Conservation (phyloP, 345 rosid species). For the Passiflora organensis region DNA sequence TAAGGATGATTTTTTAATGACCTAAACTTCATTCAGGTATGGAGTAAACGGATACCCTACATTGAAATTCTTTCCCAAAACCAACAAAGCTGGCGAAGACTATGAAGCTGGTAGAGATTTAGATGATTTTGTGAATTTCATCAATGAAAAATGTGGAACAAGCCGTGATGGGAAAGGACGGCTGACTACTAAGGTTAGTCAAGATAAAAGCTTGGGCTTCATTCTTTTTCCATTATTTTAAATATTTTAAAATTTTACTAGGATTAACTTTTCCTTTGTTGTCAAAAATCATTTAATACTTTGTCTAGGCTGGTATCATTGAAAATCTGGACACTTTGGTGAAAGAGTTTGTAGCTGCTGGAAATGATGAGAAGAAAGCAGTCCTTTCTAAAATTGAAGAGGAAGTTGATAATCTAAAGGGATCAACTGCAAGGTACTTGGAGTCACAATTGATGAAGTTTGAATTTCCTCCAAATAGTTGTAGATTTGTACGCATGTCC, state of each 20-base stretch:
- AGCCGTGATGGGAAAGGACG: slow-evolving; percentile 87
- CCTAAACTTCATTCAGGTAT: slow-evolving; percentile 36
- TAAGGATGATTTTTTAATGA: background rate
- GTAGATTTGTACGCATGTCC: background rate
- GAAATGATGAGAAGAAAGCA: slow-evolving; percentile 66
- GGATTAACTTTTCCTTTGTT: background rate
- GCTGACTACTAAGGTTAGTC: slow-evolving; percentile 64
- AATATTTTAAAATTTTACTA: no score
- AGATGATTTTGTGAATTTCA: slow-evolving; percentile 79
- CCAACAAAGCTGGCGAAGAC: slow-evolving; percentile 91
- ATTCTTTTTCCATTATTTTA: no score
- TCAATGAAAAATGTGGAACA: slow-evolving; percentile 77
- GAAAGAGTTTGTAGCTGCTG: slow-evolving; percentile 77
- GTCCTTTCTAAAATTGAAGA: slow-evolving; percentile 57
- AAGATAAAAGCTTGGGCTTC: no score
- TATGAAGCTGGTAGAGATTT: slow-evolving; percentile 88
- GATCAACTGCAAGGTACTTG: slow-evolving; percentile 62
- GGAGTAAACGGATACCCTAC: slow-evolving; percentile 95
- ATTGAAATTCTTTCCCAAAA: slow-evolving; percentile 79
- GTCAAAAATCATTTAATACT: no score
- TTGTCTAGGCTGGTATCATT: slow-evolving; percentile 95
- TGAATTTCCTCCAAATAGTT: background rate
- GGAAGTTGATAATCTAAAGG: slow-evolving; percentile 71
- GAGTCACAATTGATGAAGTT: background rate
- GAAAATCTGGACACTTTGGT: slow-evolving; percentile 70